Percentiles rank a stretch among this genome's conserved stretches.
Evolutionary conservation across 148 eudicot genomes (phyloP).

Genomic region (Persicaria tinctoria): DNA sequence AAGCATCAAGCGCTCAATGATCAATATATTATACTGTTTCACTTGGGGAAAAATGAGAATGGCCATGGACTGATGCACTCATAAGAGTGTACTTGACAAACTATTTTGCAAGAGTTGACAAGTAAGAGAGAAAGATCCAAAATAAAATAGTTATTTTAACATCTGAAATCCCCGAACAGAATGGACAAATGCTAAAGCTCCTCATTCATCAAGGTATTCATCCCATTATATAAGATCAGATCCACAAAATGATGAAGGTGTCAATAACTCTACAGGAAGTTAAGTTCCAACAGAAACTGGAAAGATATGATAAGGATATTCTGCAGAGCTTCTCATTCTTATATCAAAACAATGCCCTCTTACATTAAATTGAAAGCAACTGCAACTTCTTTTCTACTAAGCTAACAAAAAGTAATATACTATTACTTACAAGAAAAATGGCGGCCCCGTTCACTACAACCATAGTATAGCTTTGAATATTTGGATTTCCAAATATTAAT

Average conservation of each 20-base stretch:
- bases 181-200: not conserved
- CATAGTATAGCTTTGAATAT: slow-evolving; percentile 58
- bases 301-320: not conserved
- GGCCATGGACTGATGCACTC: slow-evolving; percentile 1
- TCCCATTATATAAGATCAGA: not conserved
- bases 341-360: slow-evolving; percentile 5
- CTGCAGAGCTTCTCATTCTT: not conserved
- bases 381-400: not conserved
- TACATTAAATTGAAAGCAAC: not conserved
- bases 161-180: not conserved
- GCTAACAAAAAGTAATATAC: not conserved
- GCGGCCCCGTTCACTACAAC: slow-evolving; percentile 85
- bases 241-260: not conserved
- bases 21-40: not conserved
- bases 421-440: slow-evolving; percentile 62
- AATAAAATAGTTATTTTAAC: not conserved
- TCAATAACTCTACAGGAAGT: not conserved
- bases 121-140: not conserved
- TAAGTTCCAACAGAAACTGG: not conserved
- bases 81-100: not conserved
- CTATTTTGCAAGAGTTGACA: not conserved
- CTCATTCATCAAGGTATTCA: not conserved
- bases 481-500: slow-evolving; percentile 90
- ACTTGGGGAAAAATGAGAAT: slow-evolving; percentile 1
- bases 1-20: slow-evolving; percentile 3